Evolutionary conservation across 2,329 filamentous ascomycete genomes (phyloP), one percentile per base, ranked within the genome.

Genomic region (Tolypocladium ophioglossoides): DNA sequence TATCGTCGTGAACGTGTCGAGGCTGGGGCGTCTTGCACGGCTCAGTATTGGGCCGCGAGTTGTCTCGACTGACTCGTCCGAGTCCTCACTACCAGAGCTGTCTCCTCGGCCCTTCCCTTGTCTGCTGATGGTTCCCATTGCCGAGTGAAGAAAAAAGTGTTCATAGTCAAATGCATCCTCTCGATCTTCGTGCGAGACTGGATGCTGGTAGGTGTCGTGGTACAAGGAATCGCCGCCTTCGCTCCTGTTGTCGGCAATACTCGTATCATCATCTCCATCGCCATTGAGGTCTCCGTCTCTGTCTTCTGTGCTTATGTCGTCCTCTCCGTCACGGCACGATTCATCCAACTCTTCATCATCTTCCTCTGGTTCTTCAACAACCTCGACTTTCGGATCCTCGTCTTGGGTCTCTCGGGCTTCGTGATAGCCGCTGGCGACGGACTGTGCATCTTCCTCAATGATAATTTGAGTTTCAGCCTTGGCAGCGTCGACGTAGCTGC

Each of bases 161-260:
- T 96, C 89, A 58, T 97, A 97, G 68, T 97, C 92, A 64, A 97
- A 97, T 1, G 91, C 91, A 68, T 97, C 92, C 60, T 91, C 85
- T 22, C 92, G 87, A 68, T 96, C 91, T 71, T 97, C 92, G 64
- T 97, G 92, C 0, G 90, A 89, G 7, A 87, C 72, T 10, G 79
- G 78, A 52, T 81, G 77, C 53, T 81, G 76, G 50, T 77, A 67
- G 0, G 78, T 74, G 61, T 85, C 83, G 61, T 85, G 81, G 62
- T 87, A 85, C 8, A 84, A 73, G 14, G 80, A 80, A 52, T 83
- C 78, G 62, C 81, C 75, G 58, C 84, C 83, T 61, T 89, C 84
- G 62, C 84, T 86, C 24, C 75, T 75, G 34, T 72, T 61, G 35
- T 60, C 58, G 22, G 55, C 44, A 20, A 53, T 37, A 14, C 38